Conservation (phyloP, 2,329 filamentous ascomycete genomes). For the Colletotrichum musicola region DNA sequence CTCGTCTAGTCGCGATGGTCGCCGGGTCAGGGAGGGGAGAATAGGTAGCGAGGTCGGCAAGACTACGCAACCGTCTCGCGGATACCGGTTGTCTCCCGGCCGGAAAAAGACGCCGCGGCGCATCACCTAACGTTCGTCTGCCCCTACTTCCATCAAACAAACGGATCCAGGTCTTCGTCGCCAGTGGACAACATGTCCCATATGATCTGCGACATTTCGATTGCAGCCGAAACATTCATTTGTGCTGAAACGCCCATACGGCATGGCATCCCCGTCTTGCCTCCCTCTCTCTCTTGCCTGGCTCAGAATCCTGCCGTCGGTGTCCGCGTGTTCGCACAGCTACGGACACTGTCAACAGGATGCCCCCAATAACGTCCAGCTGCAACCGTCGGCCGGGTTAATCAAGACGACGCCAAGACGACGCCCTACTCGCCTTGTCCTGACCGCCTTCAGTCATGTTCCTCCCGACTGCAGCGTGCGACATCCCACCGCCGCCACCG, state of each 20-base stretch:
- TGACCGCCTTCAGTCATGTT: slow-evolving; percentile 2
- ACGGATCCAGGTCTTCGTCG: not conserved
- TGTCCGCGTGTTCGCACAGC: not conserved
- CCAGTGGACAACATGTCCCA: slow-evolving; percentile 7
- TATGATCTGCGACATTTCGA: slow-evolving; percentile 22
- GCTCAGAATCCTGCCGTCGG: not conserved
- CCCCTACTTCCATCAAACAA: not conserved
- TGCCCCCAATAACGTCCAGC: not conserved
- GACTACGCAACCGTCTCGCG: slow-evolving; percentile 6
- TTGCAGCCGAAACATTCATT: slow-evolving; percentile 20
- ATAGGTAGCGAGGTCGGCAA: not conserved
- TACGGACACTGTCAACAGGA: not conserved
- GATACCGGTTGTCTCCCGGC: slow-evolving; percentile 18
- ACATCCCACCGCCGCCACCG: slow-evolving; percentile 30
- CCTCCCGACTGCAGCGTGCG: slow-evolving; percentile 16
- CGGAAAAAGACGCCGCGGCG: slow-evolving; percentile 12
- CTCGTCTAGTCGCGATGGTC: slow-evolving; percentile 13
- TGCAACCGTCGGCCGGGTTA: not conserved
- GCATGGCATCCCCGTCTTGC: not conserved
- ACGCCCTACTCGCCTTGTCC: not conserved
- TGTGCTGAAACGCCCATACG: slow-evolving; percentile 9
- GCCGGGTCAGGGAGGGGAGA: not conserved
- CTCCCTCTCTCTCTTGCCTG: not conserved
- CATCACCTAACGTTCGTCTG: not conserved
- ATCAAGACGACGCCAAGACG: no score